phyloP scores from a whole-genome alignment of 352 stramenopile genomes.

The Phytophthora pluvialis region DNA sequence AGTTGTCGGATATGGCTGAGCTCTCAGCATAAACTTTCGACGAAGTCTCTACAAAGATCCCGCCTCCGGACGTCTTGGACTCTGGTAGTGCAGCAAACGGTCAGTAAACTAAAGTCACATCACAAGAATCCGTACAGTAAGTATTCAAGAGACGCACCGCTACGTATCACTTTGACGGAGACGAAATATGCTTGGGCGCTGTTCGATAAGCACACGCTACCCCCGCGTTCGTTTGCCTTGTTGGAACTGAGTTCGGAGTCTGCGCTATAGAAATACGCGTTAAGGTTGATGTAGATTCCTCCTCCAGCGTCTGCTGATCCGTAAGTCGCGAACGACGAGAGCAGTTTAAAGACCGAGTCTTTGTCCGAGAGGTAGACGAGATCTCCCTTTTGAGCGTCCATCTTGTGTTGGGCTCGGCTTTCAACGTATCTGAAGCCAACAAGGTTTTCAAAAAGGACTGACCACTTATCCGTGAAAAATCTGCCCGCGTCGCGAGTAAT shows the following conservation, averaged over 20 bases:
- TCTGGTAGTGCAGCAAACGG: slow-evolving; percentile 27
- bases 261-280: slow-evolving; percentile 31
- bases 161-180: slow-evolving; percentile 35
- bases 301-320: slow-evolving; percentile 57
- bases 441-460: slow-evolving; percentile 24
- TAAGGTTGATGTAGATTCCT: slow-evolving; percentile 39
- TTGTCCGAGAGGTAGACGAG: slow-evolving; percentile 44
- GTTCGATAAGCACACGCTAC: slow-evolving; percentile 50
- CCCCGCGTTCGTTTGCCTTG: slow-evolving; percentile 49
- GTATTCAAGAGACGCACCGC: slow-evolving; percentile 38
- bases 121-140: background rate
- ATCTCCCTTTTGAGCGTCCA: slow-evolving; percentile 30
- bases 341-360: slow-evolving; percentile 26
- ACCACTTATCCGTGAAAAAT: slow-evolving; percentile 27
- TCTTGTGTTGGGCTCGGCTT: slow-evolving; percentile 11
- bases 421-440: slow-evolving; percentile 28
- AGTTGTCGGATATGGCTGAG: slow-evolving; percentile 50
- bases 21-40: slow-evolving; percentile 22
- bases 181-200: slow-evolving; percentile 35
- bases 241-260: slow-evolving; percentile 46
- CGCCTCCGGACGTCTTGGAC: slow-evolving; percentile 57
- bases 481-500: slow-evolving; percentile 32
- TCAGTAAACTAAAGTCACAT: background rate
- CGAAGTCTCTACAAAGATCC: slow-evolving; percentile 52
- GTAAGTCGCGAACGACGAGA: slow-evolving; percentile 36